These are phyloP conservation scores for Pilatotrama ljubarskyi DNA, from an alignment of 768 basidiomycete genomes.

Conservation along the genomic window DNA sequence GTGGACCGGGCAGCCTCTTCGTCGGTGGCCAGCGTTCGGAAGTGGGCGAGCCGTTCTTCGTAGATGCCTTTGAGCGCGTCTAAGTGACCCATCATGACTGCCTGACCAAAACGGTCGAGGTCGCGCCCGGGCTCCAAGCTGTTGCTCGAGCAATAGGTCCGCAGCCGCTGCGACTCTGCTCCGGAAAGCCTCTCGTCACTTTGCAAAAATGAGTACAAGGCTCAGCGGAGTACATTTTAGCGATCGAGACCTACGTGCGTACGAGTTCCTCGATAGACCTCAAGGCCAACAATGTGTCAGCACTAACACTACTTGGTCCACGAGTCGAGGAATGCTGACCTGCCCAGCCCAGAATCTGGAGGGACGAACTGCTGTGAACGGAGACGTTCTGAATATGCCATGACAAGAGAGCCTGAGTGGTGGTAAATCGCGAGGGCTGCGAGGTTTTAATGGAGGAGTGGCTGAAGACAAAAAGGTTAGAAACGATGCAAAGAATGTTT, in stretches of 20 bases:
- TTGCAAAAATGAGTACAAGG: too few species aligned
- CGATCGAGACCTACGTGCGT: neutral
- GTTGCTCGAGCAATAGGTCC: conserved; percentile 36
- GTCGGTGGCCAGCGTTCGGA: neutral
- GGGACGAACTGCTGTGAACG: neutral
- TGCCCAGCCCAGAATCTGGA: neutral
- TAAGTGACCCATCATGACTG: conserved; percentile 32
- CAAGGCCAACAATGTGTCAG: neutral
- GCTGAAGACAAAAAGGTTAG: neutral
- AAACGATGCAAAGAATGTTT: neutral
- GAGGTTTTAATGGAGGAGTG: too few species aligned
- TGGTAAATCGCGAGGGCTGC: too few species aligned
- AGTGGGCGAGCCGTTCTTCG: conserved; percentile 22
- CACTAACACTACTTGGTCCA: too few species aligned
- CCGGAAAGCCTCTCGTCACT: conserved; percentile 33
- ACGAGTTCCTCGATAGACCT: conserved; percentile 14
- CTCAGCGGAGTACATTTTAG: neutral
- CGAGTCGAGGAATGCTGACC: neutral
- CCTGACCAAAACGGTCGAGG: conserved; percentile 35
- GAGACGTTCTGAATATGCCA: neutral
- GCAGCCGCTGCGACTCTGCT: conserved; percentile 40
- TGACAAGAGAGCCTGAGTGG: neutral
- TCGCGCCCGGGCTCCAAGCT: conserved; percentile 39
- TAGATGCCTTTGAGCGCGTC: conserved; percentile 31
- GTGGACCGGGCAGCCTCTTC: conserved; percentile 17